Evolutionary conservation across 352 stramenopile species (phyloP), one percentile per base, ranked within the genome.

Genomic region (Phytophthora kernoviae): DNA sequence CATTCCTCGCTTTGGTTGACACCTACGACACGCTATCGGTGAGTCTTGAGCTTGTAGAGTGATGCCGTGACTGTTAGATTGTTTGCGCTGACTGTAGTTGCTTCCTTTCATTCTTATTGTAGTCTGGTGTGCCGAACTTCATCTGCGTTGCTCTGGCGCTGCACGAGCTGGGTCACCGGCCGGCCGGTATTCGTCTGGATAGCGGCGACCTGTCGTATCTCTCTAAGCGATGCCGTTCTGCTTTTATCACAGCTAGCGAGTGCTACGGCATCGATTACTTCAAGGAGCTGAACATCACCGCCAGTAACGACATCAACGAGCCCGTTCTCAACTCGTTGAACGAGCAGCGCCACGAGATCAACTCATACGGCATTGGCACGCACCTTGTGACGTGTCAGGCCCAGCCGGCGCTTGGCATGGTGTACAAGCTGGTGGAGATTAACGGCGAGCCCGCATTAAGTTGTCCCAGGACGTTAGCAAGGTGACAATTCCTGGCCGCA

Each of bases 261-360:
- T 65, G 58, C 21, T 94, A 87, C 46, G 56, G 59, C 53, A 77
- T 94, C 36, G 72, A 86, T n/a, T 87, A 85, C 39, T 94, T 97
- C 61, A 91, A 87, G 52, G 70, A 73, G 20, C 61, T 93, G 36
- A 93, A 77, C 60, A 98, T 99, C 70, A 97, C 99, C 4, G 97
- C 97, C 14, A 98, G 88, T 65, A 99, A 99, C 80, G 97, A 99
- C 75, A 99, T 99, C 77, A 99, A 99, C 76, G 97, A 99, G 76
- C 78, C 92, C 0, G 90, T 98, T 7, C 74, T 99, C 7, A 90
- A 98, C 59, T 95, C 94, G 12, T 74, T 99, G 4, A 97, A 96
- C 54, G 90, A 98, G 67, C 56, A 94, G 77, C 89, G 93, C 51
- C 96, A 99, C 72, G 91, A 95, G 41, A 98, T 99, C 54, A 96